Evolutionary conservation across 2,329 filamentous ascomycete species (phyloP).

Genomic region (Aspergillus pseudotamarii): DNA sequence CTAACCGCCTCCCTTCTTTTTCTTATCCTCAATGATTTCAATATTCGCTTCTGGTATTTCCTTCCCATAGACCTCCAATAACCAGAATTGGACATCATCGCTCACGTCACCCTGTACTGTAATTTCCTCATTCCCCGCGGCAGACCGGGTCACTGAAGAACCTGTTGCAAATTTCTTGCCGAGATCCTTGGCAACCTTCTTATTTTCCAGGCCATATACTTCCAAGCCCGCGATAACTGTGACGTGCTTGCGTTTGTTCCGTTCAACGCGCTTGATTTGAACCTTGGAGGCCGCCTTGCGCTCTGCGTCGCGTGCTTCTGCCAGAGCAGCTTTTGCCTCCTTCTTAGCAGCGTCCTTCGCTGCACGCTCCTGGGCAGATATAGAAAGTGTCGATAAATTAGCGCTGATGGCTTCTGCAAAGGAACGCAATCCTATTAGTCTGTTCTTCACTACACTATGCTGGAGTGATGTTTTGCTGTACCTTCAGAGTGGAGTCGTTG

Average conservation of each 20-base stretch:
- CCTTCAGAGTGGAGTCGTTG: slow-evolving; percentile 81
- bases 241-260: slow-evolving; percentile 97
- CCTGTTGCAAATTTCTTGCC: slow-evolving; percentile 99
- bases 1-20: slow-evolving; percentile 68
- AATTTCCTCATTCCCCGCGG: slow-evolving; percentile 89
- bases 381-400: slow-evolving; percentile 79
- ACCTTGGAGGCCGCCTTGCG: slow-evolving; percentile 81
- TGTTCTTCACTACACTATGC: not conserved
- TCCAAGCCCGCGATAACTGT: slow-evolving; percentile 91
- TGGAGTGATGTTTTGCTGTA: slow-evolving; percentile 40
- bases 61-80: slow-evolving; percentile 79
- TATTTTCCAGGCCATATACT: slow-evolving; percentile 86
- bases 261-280: slow-evolving; percentile 93
- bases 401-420: slow-evolving; percentile 73
- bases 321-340: slow-evolving; percentile 86
- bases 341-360: slow-evolving; percentile 98
- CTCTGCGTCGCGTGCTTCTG: slow-evolving; percentile 80
- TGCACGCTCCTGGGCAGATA: slow-evolving; percentile 91
- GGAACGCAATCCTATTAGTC: not conserved
- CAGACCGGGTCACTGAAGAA: slow-evolving; percentile 84
- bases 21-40: slow-evolving; percentile 93
- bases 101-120: slow-evolving; percentile 97
- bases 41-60: slow-evolving; percentile 94
- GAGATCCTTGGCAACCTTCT: slow-evolving; percentile 94
- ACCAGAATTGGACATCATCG: slow-evolving; percentile 89